Percentiles rank a stretch among this genome's conserved stretches.
Evolutionary conservation across 164 flowering plant genomes (phyloP).

Genomic region (Amborella trichopoda): DNA sequence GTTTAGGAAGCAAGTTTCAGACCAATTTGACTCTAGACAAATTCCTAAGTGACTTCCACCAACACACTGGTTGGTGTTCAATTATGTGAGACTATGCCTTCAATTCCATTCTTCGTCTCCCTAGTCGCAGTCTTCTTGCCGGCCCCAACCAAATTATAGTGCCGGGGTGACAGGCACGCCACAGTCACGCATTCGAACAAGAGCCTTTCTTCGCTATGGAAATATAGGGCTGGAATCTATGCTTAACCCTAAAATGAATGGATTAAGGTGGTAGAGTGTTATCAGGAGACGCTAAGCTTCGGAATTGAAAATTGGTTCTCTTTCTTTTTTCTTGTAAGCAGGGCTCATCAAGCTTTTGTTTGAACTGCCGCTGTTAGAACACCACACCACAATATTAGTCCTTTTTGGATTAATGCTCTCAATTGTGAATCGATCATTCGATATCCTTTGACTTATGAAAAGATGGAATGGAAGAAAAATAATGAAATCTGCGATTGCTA

Average conservation of each 20-base stretch:
- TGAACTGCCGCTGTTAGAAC: no score
- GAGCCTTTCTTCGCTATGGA: conserved; percentile 1
- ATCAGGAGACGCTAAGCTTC: conserved; percentile 3
- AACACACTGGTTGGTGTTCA: conserved; percentile 3
- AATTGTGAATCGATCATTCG: conserved; percentile 5
- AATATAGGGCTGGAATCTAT: conserved; percentile 1
- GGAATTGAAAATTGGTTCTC: conserved; percentile 1
- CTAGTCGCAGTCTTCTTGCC: conserved; percentile 6
- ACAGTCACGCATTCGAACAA: conserved; percentile 6
- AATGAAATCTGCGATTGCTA: neutral
- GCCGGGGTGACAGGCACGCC: conserved; percentile 3
- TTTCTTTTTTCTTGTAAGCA: no score
- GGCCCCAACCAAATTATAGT: conserved; percentile 3
- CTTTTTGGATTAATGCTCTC: conserved; percentile 4
- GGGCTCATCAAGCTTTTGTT: no score
- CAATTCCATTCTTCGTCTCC: conserved; percentile 9
- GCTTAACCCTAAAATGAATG: conserved; percentile 2
- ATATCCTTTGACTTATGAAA: conserved; percentile 3
- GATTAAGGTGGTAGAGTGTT: conserved; percentile 4
- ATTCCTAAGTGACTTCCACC: no score
- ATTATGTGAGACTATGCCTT: conserved; percentile 7
- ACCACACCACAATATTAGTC: conserved; percentile 10
- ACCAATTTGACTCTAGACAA: no score
- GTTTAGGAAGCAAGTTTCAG: no score
- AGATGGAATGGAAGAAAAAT: conserved; percentile 1